Evolutionary conservation across 2,329 filamentous ascomycete genomes (phyloP), one percentile per base, ranked within the genome.

Genomic region (Diaporthe amygdali): DNA sequence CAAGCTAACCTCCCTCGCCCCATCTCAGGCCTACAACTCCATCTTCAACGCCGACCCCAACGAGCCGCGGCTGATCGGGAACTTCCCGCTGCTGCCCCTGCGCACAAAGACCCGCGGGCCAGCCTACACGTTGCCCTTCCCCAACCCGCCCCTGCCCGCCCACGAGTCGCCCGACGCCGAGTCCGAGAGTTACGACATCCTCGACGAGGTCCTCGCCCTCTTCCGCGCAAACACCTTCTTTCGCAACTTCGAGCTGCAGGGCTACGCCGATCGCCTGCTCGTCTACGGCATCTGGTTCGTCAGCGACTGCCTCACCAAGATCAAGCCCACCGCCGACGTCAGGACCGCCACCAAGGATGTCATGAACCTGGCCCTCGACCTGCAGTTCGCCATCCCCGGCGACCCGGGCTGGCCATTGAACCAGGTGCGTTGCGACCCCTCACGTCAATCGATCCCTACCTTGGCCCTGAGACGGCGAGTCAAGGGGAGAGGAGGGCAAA

Each of bases 171-270:
- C 86, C 77, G 94, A 98, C 81, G 92, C 95, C 63, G 94, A 96
- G 82, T 92, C 91, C 82, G 94, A 97, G 82, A 95, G 93, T 79
- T 98, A 98, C 87, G 96, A 99, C 85, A 94, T 96, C 74, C 89
- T 98, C 69, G 96, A 99, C 84, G 96, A 99, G 86, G 91, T 97
- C 66, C 89, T 99, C 69, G 89, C 92, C 15, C 90, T 98, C 63
- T 99, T 98, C 89, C 94, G 96, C 75, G 96, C 96, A 78, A 98
- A 99, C 87, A 98, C 96, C 72, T 96, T 99, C 84, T 99, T 98
- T 89, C 93, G 96, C 79, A 99, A 98, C 88, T 99, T 99, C 79
- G 96, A 98, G 87, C 97, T 98, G 86, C 96, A 97, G 84, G 96
- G 96, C 17, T 93, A 94, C 32, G 96, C 96, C 71, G 96, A 99